Conservation (phyloP, 2,329 filamentous ascomycete species). For the Chaetoscypha palmicola region DNA sequence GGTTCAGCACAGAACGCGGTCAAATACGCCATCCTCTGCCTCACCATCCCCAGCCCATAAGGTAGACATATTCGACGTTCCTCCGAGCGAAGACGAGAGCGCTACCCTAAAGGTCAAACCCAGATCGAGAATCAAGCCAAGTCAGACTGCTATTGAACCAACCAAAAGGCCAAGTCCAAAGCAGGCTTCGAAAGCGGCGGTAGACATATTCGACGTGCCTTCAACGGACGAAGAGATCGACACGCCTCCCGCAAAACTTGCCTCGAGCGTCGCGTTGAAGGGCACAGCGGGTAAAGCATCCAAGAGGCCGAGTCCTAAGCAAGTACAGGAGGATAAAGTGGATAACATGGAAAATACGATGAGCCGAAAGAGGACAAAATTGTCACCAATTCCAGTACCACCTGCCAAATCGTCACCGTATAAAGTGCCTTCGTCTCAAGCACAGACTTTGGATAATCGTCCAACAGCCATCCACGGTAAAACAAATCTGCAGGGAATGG, state of each 20-base stretch:
- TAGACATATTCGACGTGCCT: constrained; percentile 19
- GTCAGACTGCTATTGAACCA: not conserved
- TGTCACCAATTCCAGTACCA: constrained; percentile 17
- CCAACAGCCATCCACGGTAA: too few relatives aligned
- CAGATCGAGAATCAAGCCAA: constrained; percentile 12
- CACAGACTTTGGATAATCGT: too few relatives aligned
- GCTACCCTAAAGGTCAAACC: constrained; percentile 8
- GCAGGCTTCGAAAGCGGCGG: too few relatives aligned
- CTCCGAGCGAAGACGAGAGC: constrained; percentile 20
- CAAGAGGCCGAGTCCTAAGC: constrained; percentile 7
- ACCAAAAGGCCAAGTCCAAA: constrained; percentile 7
- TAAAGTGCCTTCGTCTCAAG: not conserved
- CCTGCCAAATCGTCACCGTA: not conserved
- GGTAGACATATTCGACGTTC: constrained; percentile 19
- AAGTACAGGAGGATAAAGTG: constrained; percentile 2
- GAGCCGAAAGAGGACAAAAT: constrained; percentile 24
- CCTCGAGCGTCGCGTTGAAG: constrained; percentile 12
- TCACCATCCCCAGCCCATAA: constrained; percentile 1
- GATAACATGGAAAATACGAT: constrained; percentile 12
- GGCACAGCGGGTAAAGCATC: not conserved
- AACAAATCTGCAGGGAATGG: constrained; percentile 9
- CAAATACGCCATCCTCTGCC: constrained; percentile 6
- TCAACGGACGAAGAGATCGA: constrained; percentile 18
- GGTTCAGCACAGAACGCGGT: not conserved
- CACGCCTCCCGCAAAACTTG: constrained; percentile 9